A percentile compares a stretch with the other conserved stretches of the same genome.
Conservation (phyloP, 305 asterid genomes). For the Plantago lanceolata region DNA sequence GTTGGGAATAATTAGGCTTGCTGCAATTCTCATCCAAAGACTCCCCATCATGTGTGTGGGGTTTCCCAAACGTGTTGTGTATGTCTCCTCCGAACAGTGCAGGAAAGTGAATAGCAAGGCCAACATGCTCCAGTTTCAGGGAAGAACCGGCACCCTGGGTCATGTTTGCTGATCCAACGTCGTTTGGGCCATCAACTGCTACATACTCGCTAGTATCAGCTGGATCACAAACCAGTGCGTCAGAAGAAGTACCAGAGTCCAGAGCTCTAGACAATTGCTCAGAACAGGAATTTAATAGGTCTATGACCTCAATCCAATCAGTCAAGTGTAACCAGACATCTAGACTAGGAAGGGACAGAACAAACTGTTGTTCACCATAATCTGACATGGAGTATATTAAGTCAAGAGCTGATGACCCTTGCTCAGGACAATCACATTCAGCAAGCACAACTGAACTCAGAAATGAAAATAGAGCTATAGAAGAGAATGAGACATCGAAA, state of each 20-base stretch:
- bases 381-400: conserved; percentile 41
- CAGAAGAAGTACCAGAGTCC: conserved; percentile 30
- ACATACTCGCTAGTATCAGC: conserved; percentile 29
- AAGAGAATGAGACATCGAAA: conserved; percentile 55
- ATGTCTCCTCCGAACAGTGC: conserved; percentile 41
- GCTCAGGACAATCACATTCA: conserved; percentile 49
- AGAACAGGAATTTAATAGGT: conserved; percentile 37
- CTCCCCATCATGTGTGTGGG: conserved; percentile 30
- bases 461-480: conserved; percentile 63
- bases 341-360: conserved; percentile 52
- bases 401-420: conserved; percentile 56
- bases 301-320: conserved; percentile 73
- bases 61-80: conserved; percentile 31
- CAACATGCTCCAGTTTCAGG: conserved; percentile 50
- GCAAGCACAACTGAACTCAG: conserved; percentile 67
- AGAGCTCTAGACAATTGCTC: conserved; percentile 29
- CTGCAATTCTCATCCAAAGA: conserved; percentile 34
- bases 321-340: conserved; percentile 67
- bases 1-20: conserved; percentile 37
- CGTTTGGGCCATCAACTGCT: conserved; percentile 34
- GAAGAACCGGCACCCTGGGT: conserved; percentile 32
- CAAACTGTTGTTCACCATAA: conserved; percentile 43
- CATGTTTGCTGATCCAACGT: conserved; percentile 26
- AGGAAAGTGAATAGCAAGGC: conserved; percentile 61
- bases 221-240: conserved; percentile 22